Evolutionary conservation across 2,329 filamentous ascomycete species (phyloP), one percentile per base, ranked within the genome.

Genomic region (Lachnellula suecica): DNA sequence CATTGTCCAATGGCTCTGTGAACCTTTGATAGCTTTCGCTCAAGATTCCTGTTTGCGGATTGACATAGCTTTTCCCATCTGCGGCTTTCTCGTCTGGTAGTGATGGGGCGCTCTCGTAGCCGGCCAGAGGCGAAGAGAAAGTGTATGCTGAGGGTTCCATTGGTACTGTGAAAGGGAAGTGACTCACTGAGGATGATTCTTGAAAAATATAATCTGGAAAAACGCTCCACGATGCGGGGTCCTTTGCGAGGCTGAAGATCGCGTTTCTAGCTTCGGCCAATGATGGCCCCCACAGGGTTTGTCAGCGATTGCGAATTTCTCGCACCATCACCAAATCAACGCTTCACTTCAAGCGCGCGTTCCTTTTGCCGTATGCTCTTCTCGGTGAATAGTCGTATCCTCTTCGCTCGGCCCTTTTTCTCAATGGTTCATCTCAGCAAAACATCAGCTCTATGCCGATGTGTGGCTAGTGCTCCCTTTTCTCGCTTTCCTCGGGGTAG

Each of bases 11-110:
- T 0, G 90, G 88, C 2, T 80, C 76, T 0, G 79, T 70, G 62
- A 96, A 96, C 31, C 74, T 70, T 15, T 82, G 76, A 65, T 96
- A 96, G 13, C 88, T 82, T 47, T 78, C 72, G 67, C 88, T 93
- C 45, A 80, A 73, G 4, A 76, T 70, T 1, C 78, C 79, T 1
- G 81, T 74, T 27, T 81, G 75, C 0, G 82, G 82, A 62, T 95
- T 95, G 48, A 81, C 75, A 60, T 82, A 81, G 45, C 87, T 91
- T 72, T 95, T 96, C 44, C 89, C 89, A 67, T 96, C 89, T 34
- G 80, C 82, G 43, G 77, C 56, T 35, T 56, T 60, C 48, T 66
- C 65, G 3, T 74, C 70, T 19, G 77, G 63, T 0, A 83, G 68
- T 1, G 77, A 73, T 20, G 74, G 67, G 2, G 72, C 67, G 47